Percentiles rank a stretch among this genome's conserved stretches.
These are phyloP conservation scores for Aspergillus sp. DNA, from an alignment of 2,329 filamentous ascomycete species.

Conservation along the genomic window DNA sequence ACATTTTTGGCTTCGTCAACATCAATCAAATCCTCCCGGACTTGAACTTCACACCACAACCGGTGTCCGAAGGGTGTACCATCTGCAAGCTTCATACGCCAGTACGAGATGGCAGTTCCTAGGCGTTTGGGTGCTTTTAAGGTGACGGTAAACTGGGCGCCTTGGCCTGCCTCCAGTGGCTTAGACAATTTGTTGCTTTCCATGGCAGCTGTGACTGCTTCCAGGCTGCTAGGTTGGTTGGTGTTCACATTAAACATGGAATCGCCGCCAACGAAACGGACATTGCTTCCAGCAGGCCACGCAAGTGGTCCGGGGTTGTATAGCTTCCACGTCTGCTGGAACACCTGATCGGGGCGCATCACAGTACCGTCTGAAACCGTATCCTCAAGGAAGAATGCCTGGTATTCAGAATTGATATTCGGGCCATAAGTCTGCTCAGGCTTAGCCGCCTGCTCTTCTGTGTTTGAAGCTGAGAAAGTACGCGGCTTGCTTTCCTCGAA, in stretches of 20 bases:
- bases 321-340: conserved; percentile 89
- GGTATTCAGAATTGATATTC: conserved; percentile 30
- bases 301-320: conserved; percentile 74
- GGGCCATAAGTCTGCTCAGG: conserved; percentile 35
- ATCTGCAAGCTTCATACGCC: conserved; percentile 81
- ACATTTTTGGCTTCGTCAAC: conserved; percentile 10
- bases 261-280: conserved; percentile 90
- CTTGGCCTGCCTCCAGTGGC: conserved; percentile 70
- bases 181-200: conserved; percentile 76
- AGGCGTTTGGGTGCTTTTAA: conserved; percentile 76
- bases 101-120: conserved; percentile 89
- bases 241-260: conserved; percentile 93
- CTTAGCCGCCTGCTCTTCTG: conserved; percentile 26
- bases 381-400: conserved; percentile 74
- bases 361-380: conserved; percentile 75
- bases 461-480: conserved; percentile 33
- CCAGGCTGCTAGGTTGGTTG: conserved; percentile 72
- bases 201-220: conserved; percentile 73
- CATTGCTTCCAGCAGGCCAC: conserved; percentile 88
- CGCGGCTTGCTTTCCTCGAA: conserved; percentile 38
- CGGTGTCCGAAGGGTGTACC: conserved; percentile 87
- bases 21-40: conserved; percentile 41
- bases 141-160: conserved; percentile 76
- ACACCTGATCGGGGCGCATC: conserved; percentile 68
- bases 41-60: conserved; percentile 89